Conservation (phyloP, 1,139 yeast species). For the Blastobotrys apis region DNA sequence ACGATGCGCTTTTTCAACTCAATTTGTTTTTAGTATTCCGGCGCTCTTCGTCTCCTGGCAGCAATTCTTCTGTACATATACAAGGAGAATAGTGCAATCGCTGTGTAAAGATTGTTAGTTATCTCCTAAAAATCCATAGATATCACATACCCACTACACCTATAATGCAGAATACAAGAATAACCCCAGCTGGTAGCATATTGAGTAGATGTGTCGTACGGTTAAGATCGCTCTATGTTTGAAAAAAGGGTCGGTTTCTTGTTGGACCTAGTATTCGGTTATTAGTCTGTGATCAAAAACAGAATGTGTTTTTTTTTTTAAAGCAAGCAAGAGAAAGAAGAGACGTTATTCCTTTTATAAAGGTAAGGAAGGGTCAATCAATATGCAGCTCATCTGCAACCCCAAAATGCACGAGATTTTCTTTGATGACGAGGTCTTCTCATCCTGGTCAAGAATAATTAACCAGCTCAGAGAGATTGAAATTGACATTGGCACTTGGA, state of each 20-base stretch:
- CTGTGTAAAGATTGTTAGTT: slow-evolving; percentile 1
- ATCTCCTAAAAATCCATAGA: background rate
- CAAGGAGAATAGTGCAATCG: slow-evolving; percentile 15
- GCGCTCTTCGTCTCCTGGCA: slow-evolving; percentile 17
- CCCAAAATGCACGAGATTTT: too few species aligned
- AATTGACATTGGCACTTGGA: too few species aligned
- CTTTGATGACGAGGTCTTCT: too few species aligned
- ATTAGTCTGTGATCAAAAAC: background rate
- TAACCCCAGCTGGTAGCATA: slow-evolving; percentile 54
- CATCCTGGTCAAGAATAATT: too few species aligned
- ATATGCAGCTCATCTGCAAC: too few species aligned
- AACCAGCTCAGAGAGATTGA: too few species aligned
- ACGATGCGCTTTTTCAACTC: background rate
- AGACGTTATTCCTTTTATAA: background rate
- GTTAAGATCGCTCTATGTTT: background rate
- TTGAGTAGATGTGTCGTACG: background rate
- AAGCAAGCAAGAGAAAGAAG: too few species aligned
- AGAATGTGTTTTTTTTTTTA: background rate
- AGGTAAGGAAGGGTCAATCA: too few species aligned
- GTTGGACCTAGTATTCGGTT: background rate
- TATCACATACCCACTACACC: slow-evolving; percentile 41
- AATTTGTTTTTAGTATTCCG: slow-evolving; percentile 14
- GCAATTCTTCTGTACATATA: slow-evolving; percentile 15
- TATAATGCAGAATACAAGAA: slow-evolving; percentile 47
- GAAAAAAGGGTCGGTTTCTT: background rate